Evolutionary conservation across 2,329 filamentous ascomycete genomes (phyloP), one percentile per base, ranked within the genome.

Genomic region (Xenoacremonium recifei): DNA sequence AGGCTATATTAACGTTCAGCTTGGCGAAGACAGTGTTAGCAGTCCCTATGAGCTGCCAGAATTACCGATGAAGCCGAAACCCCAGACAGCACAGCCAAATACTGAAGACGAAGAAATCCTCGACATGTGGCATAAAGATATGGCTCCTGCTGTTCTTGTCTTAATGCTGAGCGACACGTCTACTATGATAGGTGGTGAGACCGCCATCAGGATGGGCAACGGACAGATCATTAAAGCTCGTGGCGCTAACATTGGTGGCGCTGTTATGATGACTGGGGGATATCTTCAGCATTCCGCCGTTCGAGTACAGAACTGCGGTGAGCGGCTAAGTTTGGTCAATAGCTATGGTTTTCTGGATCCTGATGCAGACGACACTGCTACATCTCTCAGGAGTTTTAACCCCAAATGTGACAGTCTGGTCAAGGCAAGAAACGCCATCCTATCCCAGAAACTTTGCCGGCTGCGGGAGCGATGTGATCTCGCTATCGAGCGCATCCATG

Each of bases 101-200:
- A 15, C 10, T 9, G 9, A 32, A 6, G 15, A 16, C 29, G 6
- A 11, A 16, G 15, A 11, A 11, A 9, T 16, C 48, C 21, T 48
- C 15, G 46, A 48, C 6, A 37, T 29, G 2, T 51, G 49, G 49
- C 49, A 51, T 23, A 45, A 42, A 21, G 49, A 51, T 21, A 35
- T 36, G 20, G 39, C 40, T 9, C 47, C 49, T 1, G 42, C 40
- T 6, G 49, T 51, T 2, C 42, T 39, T 17, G 49, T 51, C 16
- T 21, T 44, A 6, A 51, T 51, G 49, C 47, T 51, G 4, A 50
- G 48, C 13, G 47, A 51, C 23, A 45, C 40, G n/a, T 39, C 31
- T 5, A 35, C 32, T 5, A 51, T 51, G 49, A 21, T 42, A 16
- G 49, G 49, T 5, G 49, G 49, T 3, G 49, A 51, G 12, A 51